These are phyloP conservation scores for Mycothermus thermophilus DNA, from an alignment of 495 filamentous ascomycete species.

Conservation along the genomic window DNA sequence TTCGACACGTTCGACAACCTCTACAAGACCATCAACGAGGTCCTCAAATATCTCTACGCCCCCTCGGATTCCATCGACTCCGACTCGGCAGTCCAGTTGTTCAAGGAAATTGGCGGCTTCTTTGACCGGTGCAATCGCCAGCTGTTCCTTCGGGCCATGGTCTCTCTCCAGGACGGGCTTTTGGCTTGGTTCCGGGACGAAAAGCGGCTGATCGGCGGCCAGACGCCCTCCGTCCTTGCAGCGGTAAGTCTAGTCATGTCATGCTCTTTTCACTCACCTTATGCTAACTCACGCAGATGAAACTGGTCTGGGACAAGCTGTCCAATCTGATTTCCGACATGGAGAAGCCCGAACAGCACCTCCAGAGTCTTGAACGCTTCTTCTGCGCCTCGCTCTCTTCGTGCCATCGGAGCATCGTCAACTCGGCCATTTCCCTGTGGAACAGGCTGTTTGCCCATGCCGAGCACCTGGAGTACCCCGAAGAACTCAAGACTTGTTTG, in stretches of 20 bases:
- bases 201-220: constrained; percentile 22
- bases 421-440: constrained; percentile 28
- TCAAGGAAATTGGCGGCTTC: constrained; percentile 25
- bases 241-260: constrained; percentile 20
- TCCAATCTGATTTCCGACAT: constrained; percentile 17
- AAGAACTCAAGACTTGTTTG: constrained; percentile 27
- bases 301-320: constrained; percentile 29
- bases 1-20: constrained; percentile 49
- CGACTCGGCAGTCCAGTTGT: constrained; percentile 14
- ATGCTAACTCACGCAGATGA: constrained; percentile 22
- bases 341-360: constrained; percentile 20
- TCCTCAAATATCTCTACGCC: constrained; percentile 33
- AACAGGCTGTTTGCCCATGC: constrained; percentile 27
- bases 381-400: constrained; percentile 37
- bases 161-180: constrained; percentile 45
- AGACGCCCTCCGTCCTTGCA: constrained; percentile 16
- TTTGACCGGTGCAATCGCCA: constrained; percentile 25
- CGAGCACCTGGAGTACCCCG: constrained; percentile 27
- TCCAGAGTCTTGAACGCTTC: constrained; percentile 26
- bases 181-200: constrained; percentile 47
- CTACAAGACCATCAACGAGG: constrained; percentile 38
- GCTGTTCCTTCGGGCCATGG: constrained; percentile 27
- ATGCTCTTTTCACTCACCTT: background rate
- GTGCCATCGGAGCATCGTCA: constrained; percentile 30
- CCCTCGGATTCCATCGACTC: constrained; percentile 12